phyloP scores from a whole-genome alignment of 2,329 filamentous ascomycete species.

The Alternaria incomplexa region DNA sequence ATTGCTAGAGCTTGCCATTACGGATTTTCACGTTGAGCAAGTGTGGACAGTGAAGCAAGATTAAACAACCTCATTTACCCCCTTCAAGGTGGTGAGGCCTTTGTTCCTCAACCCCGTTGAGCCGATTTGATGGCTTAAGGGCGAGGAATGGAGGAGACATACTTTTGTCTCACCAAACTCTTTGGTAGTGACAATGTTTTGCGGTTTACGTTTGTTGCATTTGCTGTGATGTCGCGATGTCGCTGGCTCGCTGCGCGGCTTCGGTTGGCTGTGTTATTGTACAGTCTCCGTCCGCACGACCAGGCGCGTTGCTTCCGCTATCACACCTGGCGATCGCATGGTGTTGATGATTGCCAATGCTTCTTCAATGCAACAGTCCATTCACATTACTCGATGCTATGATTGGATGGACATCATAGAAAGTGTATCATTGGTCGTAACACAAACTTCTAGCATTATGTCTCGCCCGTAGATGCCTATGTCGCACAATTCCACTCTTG shows the following conservation, averaged over 20 bases:
- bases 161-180: neutral
- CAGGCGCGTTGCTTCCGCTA: rapidly evolving
- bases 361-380: neutral
- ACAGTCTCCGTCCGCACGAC: neutral
- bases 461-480: no score
- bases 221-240: neutral
- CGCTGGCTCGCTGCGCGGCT: neutral
- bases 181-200: neutral
- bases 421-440: no score
- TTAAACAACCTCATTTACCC: constrained; percentile 29
- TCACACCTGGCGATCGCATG: rapidly evolving
- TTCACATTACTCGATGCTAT: no score
- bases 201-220: no score
- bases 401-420: no score
- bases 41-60: constrained; percentile 54
- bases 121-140: constrained; percentile 31
- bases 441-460: no score
- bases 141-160: constrained; percentile 37
- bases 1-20: constrained; percentile 52
- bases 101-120: constrained; percentile 26
- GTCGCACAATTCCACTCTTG: no score
- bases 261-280: neutral
- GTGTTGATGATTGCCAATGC: neutral
- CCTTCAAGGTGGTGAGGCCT: constrained; percentile 41
- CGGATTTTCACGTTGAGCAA: constrained; percentile 46